Evolutionary conservation across 257 asterid species (phyloP).

Genomic region (Echites panduratus): DNA sequence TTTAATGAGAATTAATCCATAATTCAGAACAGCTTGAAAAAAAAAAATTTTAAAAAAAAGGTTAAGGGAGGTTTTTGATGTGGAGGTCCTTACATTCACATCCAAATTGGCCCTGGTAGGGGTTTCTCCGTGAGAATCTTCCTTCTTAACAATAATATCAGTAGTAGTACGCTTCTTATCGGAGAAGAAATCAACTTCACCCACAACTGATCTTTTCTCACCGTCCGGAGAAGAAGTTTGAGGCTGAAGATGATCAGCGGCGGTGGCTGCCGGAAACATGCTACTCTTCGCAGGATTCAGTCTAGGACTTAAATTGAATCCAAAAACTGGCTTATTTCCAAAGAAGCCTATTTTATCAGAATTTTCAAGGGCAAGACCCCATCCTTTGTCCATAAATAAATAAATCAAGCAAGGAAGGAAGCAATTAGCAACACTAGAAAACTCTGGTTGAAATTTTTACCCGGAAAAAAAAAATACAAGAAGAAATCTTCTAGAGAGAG

Average conservation of each 20-base stretch:
- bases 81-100: slow-evolving; percentile 49
- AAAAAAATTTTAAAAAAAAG: not conserved
- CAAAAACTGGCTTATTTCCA: slow-evolving; percentile 41
- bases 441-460: not conserved
- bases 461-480: not conserved
- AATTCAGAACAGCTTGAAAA: too few species aligned
- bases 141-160: slow-evolving; percentile 42
- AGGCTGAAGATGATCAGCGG: slow-evolving; percentile 25
- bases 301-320: slow-evolving; percentile 51
- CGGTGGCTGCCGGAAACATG: slow-evolving; percentile 20
- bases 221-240: slow-evolving; percentile 20
- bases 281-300: slow-evolving; percentile 24
- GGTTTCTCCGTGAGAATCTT: slow-evolving; percentile 24
- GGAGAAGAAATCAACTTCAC: slow-evolving; percentile 83
- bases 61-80: not conserved
- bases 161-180: slow-evolving; percentile 26
- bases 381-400: slow-evolving; percentile 74
- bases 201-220: slow-evolving; percentile 29
- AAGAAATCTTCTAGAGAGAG: not conserved
- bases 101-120: slow-evolving; percentile 10
- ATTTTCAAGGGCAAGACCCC: slow-evolving; percentile 64
- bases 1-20: too few species aligned
- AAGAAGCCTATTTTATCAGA: slow-evolving; percentile 51
- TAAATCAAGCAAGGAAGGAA: not conserved
- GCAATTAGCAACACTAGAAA: not conserved